Evolutionary conservation across 2,329 filamentous ascomycete species (phyloP).

Genomic region (Aureobasidium mangrovei): DNA sequence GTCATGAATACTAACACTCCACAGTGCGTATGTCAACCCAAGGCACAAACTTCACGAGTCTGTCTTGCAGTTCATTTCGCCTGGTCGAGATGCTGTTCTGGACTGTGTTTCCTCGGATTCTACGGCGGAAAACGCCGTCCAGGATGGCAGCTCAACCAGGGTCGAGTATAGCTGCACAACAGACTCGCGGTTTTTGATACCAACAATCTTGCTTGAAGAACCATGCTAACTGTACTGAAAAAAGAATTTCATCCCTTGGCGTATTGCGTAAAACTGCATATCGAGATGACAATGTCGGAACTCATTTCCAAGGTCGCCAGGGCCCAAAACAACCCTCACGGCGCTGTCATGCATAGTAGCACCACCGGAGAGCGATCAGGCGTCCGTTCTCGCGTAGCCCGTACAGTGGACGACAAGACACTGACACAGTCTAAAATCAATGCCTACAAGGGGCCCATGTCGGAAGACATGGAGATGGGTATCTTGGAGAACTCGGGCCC

Average conservation of each 20-base stretch:
- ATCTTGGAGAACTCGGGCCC: conserved; percentile 5
- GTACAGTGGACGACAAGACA: conserved; percentile 5
- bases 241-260: conserved; percentile 41
- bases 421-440: conserved; percentile 5
- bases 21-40: neutral
- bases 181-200: no score
- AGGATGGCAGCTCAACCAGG: no score
- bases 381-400: conserved; percentile 1
- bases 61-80: no score
- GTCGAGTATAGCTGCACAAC: no score
- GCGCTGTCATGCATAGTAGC: neutral
- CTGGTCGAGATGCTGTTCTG: no score
- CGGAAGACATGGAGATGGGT: conserved; percentile 10
- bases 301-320: conserved; percentile 37
- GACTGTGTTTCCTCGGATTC: no score
- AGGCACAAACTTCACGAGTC: no score
- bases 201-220: no score
- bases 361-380: neutral
- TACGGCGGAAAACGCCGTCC: no score
- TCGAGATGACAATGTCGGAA: conserved; percentile 44
- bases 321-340: conserved; percentile 4
- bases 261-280: no score
- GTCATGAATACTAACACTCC: neutral
- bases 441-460: neutral
- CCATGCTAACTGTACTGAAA: conserved; percentile 28